These are phyloP conservation scores for Erodium texanum DNA, from an alignment of 441 rosid species.

Conservation along the genomic window DNA sequence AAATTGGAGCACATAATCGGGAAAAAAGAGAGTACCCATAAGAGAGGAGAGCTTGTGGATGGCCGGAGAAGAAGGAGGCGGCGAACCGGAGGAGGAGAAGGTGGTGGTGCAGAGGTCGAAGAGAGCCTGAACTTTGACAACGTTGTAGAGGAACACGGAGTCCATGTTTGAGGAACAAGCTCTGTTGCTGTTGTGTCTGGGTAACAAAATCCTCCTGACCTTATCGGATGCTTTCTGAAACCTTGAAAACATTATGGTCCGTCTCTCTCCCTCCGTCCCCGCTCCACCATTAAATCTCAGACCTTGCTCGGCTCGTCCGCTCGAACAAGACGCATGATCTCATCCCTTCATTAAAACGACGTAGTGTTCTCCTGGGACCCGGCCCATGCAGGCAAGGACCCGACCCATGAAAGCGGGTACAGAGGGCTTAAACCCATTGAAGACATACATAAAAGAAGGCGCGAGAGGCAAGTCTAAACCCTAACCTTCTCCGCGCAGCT, in stretches of 20 bases:
- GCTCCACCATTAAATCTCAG: too few species aligned
- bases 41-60: constrained; percentile 47
- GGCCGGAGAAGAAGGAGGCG: constrained; percentile 38
- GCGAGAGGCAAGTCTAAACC: not conserved
- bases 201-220: constrained; percentile 14
- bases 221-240: constrained; percentile 33
- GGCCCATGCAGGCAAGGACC: too few species aligned
- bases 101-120: constrained; percentile 52
- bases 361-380: too few species aligned
- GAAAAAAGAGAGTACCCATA: constrained; percentile 46
- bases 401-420: too few species aligned
- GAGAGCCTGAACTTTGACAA: constrained; percentile 44
- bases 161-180: not conserved
- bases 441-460: too few species aligned
- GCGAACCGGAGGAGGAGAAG: constrained; percentile 31
- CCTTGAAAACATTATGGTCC: constrained; percentile 32
- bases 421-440: too few species aligned
- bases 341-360: too few species aligned
- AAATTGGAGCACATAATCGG: too few species aligned
- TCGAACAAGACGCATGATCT: not conserved
- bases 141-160: constrained; percentile 19
- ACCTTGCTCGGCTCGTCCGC: too few species aligned
- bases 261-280: not conserved
- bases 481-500: not conserved
- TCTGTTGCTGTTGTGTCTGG: constrained; percentile 17